Evolutionary conservation across 495 filamentous ascomycete species (phyloP).

Genomic region (Xylaria nigripes): DNA sequence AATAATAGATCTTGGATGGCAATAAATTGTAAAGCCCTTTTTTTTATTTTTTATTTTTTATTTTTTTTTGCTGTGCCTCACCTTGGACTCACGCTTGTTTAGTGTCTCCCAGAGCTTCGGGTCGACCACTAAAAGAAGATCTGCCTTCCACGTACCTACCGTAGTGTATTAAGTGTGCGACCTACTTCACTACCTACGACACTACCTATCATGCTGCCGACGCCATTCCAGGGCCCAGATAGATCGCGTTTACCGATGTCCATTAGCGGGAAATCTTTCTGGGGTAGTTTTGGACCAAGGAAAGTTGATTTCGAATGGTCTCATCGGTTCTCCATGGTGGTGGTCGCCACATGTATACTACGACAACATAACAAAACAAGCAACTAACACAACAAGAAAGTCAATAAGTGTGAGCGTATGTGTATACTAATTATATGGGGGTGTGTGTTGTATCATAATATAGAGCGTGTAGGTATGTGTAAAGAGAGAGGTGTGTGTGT

Average conservation of each 20-base stretch:
- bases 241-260: conserved; percentile 21
- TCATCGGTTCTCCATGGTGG: neutral
- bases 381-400: too few species aligned
- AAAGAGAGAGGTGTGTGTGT: too few species aligned
- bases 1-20: too few species aligned
- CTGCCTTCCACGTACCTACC: conserved; percentile 15
- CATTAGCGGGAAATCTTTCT: conserved; percentile 30
- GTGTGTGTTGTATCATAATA: too few species aligned
- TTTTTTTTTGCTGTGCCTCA: conserved; percentile 8
- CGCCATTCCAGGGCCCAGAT: conserved; percentile 19
- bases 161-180: neutral
- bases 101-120: conserved; percentile 28
- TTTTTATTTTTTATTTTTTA: too few species aligned
- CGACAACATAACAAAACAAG: too few species aligned
- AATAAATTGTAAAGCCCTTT: too few species aligned
- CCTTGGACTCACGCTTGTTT: conserved; percentile 28
- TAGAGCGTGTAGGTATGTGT: too few species aligned
- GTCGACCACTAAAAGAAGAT: conserved; percentile 22
- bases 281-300: conserved; percentile 24
- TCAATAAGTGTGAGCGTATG: too few species aligned
- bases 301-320: neutral
- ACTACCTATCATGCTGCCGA: conserved; percentile 7
- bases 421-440: too few species aligned
- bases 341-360: too few species aligned
- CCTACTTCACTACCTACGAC: conserved; percentile 2